Conservation (phyloP, 2,329 filamentous ascomycete genomes). For the Sarocladiaceae sp. region DNA sequence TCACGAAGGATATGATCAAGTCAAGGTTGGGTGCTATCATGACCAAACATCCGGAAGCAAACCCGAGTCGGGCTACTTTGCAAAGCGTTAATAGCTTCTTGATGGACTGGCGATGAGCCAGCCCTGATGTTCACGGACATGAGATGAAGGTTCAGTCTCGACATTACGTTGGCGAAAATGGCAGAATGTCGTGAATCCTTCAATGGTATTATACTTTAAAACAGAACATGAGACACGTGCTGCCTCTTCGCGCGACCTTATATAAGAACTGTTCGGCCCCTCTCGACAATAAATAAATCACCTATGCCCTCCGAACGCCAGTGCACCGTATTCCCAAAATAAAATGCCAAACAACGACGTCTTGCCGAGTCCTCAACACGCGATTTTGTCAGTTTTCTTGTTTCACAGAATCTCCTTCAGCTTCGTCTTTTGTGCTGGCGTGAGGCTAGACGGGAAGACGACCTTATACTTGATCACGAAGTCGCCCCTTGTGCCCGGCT, state of each 20-base stretch:
- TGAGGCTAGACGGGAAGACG: constrained; percentile 80
- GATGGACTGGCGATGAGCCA: constrained; percentile 53
- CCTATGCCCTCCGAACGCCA: not conserved
- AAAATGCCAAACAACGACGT: not conserved
- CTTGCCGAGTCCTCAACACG: not conserved
- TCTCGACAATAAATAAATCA: not conserved
- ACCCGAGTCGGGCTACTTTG: constrained; percentile 78
- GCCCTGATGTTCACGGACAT: not conserved
- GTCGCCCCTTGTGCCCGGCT: constrained; percentile 77
- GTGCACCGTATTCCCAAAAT: not conserved
- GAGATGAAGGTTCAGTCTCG: not conserved
- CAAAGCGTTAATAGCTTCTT: constrained; percentile 91
- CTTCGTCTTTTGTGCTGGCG: constrained; percentile 71
- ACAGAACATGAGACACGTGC: not conserved
- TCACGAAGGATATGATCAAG: constrained; percentile 76
- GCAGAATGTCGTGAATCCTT: not conserved
- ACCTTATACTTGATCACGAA: constrained; percentile 89
- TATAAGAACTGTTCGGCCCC: not conserved
- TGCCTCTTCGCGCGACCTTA: not conserved
- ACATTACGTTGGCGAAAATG: not conserved
- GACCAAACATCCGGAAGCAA: constrained; percentile 70
- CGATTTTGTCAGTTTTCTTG: not conserved
- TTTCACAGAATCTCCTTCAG: constrained; percentile 71
- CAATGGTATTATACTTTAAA: not conserved
- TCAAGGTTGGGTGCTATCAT: constrained; percentile 78